phyloP scores from a whole-genome alignment of 805 yeast species.

The Starmerella apis region DNA sequence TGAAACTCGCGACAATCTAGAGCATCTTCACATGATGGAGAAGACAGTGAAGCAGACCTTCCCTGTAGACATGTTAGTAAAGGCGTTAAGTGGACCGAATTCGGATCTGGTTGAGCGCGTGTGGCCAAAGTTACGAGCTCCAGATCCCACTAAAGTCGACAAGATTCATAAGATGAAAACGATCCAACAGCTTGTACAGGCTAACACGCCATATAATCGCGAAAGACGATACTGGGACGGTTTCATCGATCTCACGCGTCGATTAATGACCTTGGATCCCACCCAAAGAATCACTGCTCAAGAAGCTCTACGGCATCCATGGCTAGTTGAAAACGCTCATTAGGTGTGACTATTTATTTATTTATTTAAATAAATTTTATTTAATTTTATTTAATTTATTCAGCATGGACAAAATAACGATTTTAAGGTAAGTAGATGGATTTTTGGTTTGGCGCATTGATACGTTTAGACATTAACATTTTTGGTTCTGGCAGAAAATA shows the following conservation, averaged over 20 bases:
- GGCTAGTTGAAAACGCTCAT: slow-evolving; percentile 42
- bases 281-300: slow-evolving; percentile 59
- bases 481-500: no score
- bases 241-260: slow-evolving; percentile 58
- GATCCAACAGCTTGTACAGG: slow-evolving; percentile 18
- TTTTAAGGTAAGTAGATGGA: background rate
- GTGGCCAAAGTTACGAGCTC: slow-evolving; percentile 11
- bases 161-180: slow-evolving; percentile 18
- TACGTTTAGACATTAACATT: no score
- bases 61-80: slow-evolving; percentile 24
- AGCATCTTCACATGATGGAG: slow-evolving; percentile 93
- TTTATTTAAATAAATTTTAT: background rate
- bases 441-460: background rate
- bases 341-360: slow-evolving; percentile 9
- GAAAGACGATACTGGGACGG: slow-evolving; percentile 72
- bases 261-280: slow-evolving; percentile 63
- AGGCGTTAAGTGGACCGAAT: slow-evolving; percentile 22
- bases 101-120: slow-evolving; percentile 20
- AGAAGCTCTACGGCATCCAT: slow-evolving; percentile 70
- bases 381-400: background rate
- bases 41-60: slow-evolving; percentile 49
- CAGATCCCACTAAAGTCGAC: slow-evolving; percentile 16
- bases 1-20: slow-evolving; percentile 87
- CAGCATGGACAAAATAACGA: background rate
- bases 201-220: slow-evolving; percentile 17